Base-by-base conservation (phyloP, 108 stramenopile species). In the Cyclotella kingstonii region DNA sequence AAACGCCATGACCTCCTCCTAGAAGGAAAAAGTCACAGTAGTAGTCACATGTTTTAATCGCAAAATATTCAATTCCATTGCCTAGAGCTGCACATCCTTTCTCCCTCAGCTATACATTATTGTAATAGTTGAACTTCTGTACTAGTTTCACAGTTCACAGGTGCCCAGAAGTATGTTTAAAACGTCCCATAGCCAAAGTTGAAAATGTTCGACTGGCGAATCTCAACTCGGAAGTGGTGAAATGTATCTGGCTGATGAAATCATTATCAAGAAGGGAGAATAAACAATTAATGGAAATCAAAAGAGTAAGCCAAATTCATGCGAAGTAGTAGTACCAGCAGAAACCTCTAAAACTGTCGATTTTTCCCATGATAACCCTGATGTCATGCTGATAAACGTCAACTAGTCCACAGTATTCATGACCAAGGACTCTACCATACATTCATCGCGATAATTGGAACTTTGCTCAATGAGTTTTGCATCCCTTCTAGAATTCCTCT, bases 141-240 rank as follows among this genome's bases (percentile, higher is more conserved):
- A 17, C 63, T 41, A 45, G 64, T 30, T 52, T 14, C 17, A 34
- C 63, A 63, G 7, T 49, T 19, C 12, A 68, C 51, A 17, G 78
- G 52, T 14, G 84, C 82, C 22, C 89, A 84, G 11, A 81, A 45
- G 64, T 71, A 87, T 4, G 73, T 87, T 15, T 88, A 36, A 54
- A 84, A 91, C n/a, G 73, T 83, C 3, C 90, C 90, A 49, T 71
- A 21, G 11, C 89, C 89, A 9, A 78, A 74, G 46, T 73, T 70
- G 8, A 73, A 63, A 76, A 87, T 87, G 17, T 52, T 70, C 6
- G 89, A 87, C 22, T 23, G 31, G 9, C 49, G 55, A 17, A 82
- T 76, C 8, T 76, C 57, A 12, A 81, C 44, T 15, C 38, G 42
- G 39, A 90, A 87, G 8, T 77, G 49, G 55, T 85, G 87, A 8